Percentiles rank a stretch among this genome's conserved stretches.
Conservation (phyloP, 2,329 filamentous ascomycete species). For the Colletotrichum sidae region DNA sequence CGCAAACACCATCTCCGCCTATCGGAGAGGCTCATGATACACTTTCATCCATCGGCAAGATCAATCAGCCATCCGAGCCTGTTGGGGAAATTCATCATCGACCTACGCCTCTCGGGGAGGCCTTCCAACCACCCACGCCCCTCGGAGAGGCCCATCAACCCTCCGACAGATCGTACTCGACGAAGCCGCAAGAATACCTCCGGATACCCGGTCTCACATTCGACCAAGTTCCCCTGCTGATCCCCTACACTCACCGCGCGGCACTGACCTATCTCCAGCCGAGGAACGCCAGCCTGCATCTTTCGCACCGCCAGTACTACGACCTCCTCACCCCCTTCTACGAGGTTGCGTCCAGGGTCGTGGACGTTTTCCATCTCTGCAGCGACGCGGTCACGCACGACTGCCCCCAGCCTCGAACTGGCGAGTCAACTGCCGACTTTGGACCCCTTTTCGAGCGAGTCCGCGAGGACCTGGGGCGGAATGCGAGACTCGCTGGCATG, state of each 20-base stretch:
- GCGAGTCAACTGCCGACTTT: not conserved
- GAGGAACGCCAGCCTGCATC: conserved; percentile 8
- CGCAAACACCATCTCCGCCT: too few species aligned
- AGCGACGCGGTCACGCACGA: conserved; percentile 12
- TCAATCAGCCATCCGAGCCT: too few species aligned
- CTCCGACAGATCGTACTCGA: not conserved
- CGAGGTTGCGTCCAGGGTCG: conserved; percentile 17
- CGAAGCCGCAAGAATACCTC: conserved; percentile 26
- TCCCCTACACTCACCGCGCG: conserved; percentile 12
- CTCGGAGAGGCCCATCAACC: not conserved
- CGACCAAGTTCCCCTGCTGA: conserved; percentile 12
- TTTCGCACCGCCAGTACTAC: conserved; percentile 27
- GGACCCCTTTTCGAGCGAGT: conserved; percentile 9
- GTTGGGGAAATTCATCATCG: too few species aligned
- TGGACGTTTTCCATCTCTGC: conserved; percentile 23
- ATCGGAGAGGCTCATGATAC: not conserved
- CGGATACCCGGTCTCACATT: conserved; percentile 31
- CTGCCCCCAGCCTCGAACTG: not conserved
- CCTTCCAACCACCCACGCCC: too few species aligned
- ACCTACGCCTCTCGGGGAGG: too few species aligned
- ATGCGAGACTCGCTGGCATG: conserved; percentile 4
- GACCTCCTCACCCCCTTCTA: conserved; percentile 20
- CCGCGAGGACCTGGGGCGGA: conserved; percentile 3
- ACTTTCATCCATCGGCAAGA: too few species aligned
- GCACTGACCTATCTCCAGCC: conserved; percentile 24